phyloP scores from a whole-genome alignment of 2,329 filamentous ascomycete species.

The Sclerotinia trifoliorum region DNA sequence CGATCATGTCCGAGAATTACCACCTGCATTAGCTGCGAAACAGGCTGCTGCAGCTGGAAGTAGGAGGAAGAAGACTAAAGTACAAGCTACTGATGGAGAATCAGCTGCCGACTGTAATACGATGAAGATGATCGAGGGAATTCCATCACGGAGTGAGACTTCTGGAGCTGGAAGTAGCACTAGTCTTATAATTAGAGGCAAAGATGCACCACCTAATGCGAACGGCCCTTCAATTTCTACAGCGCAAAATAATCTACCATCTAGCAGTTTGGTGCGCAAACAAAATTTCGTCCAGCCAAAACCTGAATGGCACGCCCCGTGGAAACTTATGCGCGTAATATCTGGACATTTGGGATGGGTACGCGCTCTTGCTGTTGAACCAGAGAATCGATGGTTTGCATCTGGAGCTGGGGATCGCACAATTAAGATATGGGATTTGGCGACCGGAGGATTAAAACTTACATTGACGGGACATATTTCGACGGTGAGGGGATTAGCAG shows the following conservation, averaged over 20 bases:
- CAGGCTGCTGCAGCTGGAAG: conserved; percentile 64
- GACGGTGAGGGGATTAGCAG: conserved; percentile 85
- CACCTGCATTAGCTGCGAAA: conserved; percentile 74
- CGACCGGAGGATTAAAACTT: conserved; percentile 76
- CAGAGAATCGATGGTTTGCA: conserved; percentile 96
- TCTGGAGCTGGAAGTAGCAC: conserved; percentile 44
- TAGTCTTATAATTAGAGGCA: conserved; percentile 54
- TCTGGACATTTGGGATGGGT: conserved; percentile 97
- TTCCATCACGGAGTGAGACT: conserved; percentile 45
- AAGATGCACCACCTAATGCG: conserved; percentile 52
- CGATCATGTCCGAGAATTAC: conserved; percentile 71
- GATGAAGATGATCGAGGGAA: conserved; percentile 66
- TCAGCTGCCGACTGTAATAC: conserved; percentile 47
- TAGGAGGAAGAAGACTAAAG: conserved; percentile 59
- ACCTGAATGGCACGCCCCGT: conserved; percentile 95
- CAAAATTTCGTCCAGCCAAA: conserved; percentile 63
- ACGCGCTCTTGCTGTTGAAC: conserved; percentile 82
- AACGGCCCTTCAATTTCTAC: conserved; percentile 48
- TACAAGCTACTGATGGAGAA: conserved; percentile 42
- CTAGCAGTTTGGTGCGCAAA: conserved; percentile 57
- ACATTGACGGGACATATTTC: conserved; percentile 94
- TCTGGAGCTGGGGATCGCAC: conserved; percentile 93
- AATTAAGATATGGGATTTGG: conserved; percentile 98
- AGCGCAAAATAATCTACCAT: conserved; percentile 49
- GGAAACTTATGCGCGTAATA: conserved; percentile 98